Evolutionary conservation across 1,284 basidiomycete genomes (phyloP).

Genomic region (Puccinia coronata): DNA sequence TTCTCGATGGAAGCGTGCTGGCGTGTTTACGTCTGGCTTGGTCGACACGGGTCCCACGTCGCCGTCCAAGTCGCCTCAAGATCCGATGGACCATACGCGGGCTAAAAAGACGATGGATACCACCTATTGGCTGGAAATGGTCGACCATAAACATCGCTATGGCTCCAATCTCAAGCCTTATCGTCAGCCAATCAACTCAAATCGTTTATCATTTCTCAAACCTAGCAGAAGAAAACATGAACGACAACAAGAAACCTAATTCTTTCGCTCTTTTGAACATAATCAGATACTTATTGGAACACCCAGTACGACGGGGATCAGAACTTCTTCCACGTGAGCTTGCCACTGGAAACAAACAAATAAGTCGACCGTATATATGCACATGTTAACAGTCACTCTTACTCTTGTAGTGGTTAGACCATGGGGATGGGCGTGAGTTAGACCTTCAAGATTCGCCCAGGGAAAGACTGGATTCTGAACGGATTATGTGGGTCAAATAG

Average conservation of each 20-base stretch:
- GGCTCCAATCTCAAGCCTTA: constrained; percentile 65
- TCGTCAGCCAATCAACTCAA: constrained; percentile 53
- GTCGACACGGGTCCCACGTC: constrained; percentile 46
- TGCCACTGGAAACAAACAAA: background rate
- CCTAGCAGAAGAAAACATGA: background rate
- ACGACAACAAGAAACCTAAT: constrained; percentile 52
- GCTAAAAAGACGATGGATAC: constrained; percentile 52
- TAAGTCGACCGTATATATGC: too few relatives aligned
- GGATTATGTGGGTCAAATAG: constrained; percentile 56
- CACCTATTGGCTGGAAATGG: constrained; percentile 63
- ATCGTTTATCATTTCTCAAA: constrained; percentile 6
- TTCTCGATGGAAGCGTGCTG: constrained; percentile 54
- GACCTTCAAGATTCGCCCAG: constrained; percentile 70
- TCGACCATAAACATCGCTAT: constrained; percentile 73
- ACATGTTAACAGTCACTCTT: too few relatives aligned
- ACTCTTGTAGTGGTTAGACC: constrained; percentile 66
- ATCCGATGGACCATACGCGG: constrained; percentile 48
- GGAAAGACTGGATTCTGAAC: constrained; percentile 69
- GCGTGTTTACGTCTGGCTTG: constrained; percentile 53
- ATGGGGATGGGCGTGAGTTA: constrained; percentile 69
- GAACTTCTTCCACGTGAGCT: constrained; percentile 72
- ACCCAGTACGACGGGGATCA: constrained; percentile 66
- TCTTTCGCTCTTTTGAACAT: too few relatives aligned
- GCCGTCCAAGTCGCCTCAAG: background rate
- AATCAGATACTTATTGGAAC: constrained; percentile 66